These are phyloP conservation scores for Cephaloascus albidus DNA, from an alignment of 805 yeast genomes.

Conservation along the genomic window DNA sequence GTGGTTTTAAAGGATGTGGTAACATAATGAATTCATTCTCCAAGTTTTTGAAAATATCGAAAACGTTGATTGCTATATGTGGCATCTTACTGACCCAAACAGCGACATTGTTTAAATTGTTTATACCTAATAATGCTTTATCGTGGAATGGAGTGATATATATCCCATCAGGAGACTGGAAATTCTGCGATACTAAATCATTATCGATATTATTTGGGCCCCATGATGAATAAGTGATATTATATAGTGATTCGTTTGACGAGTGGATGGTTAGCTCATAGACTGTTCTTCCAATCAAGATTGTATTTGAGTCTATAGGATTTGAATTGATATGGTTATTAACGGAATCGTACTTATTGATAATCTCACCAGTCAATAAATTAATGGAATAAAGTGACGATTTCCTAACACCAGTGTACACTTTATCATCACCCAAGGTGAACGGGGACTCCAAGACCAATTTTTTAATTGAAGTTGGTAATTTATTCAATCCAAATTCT, in stretches of 20 bases:
- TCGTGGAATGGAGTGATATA: constrained; percentile 83
- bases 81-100: constrained; percentile 75
- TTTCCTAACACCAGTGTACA: constrained; percentile 77
- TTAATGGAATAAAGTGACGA: constrained; percentile 72
- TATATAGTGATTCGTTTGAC: constrained; percentile 64
- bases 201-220: constrained; percentile 81
- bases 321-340: constrained; percentile 13
- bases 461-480: constrained; percentile 74
- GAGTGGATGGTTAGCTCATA: constrained; percentile 75
- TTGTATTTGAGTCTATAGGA: constrained; percentile 14
- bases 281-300: constrained; percentile 62
- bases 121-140: constrained; percentile 67
- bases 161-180: constrained; percentile 56
- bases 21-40: constrained; percentile 36
- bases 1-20: constrained; percentile 57
- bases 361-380: constrained; percentile 62
- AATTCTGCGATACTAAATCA: constrained; percentile 40
- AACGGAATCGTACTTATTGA: constrained; percentile 58
- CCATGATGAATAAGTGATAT: constrained; percentile 82
- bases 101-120: constrained; percentile 58
- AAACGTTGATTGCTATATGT: constrained; percentile 63
- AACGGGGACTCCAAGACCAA: constrained; percentile 82
- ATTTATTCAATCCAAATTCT: constrained; percentile 62
- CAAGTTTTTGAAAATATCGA: constrained; percentile 50
- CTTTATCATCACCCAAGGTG: constrained; percentile 69